Evolutionary conservation across 305 asterid species (phyloP).

Genomic region (Petunia hybrid): DNA sequence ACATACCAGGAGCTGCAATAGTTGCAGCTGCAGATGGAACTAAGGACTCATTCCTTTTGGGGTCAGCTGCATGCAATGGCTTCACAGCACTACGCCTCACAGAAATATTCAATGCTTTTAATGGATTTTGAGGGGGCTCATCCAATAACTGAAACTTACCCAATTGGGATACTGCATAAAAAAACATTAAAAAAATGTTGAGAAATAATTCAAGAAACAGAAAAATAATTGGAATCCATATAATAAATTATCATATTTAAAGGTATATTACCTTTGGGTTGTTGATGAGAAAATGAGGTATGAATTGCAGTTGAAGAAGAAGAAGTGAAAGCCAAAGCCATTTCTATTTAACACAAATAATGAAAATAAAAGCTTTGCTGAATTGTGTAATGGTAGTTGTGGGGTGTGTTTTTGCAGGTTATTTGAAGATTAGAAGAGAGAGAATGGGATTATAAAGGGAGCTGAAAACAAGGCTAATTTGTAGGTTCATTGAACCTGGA

Average conservation of each 20-base stretch:
- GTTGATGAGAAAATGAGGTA: constrained; percentile 38
- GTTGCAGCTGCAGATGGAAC: constrained; percentile 67
- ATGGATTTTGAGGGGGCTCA: constrained; percentile 32
- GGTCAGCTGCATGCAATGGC: constrained; percentile 51
- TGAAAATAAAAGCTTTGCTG: not conserved
- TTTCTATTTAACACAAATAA: not conserved
- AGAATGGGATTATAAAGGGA: not conserved
- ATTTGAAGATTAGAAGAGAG: constrained; percentile 19
- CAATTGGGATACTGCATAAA: constrained; percentile 31
- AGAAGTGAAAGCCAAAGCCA: constrained; percentile 50
- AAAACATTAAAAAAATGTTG: not conserved
- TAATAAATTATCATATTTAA: not conserved
- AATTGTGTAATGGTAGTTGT: constrained; percentile 1
- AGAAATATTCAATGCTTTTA: constrained; percentile 27
- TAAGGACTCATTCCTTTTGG: constrained; percentile 44
- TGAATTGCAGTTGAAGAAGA: constrained; percentile 47
- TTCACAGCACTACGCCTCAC: constrained; percentile 39
- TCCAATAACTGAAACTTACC: constrained; percentile 44
- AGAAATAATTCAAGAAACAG: not conserved
- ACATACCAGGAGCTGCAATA: constrained; percentile 69
- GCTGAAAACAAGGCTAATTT: constrained; percentile 34
- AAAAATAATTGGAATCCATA: not conserved
- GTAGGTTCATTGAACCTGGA: constrained; percentile 79
- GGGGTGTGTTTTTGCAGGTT: not conserved
- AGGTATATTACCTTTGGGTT: constrained; percentile 38